Base-by-base conservation (phyloP, 495 filamentous ascomycete genomes). In the Penicillium manginii region DNA sequence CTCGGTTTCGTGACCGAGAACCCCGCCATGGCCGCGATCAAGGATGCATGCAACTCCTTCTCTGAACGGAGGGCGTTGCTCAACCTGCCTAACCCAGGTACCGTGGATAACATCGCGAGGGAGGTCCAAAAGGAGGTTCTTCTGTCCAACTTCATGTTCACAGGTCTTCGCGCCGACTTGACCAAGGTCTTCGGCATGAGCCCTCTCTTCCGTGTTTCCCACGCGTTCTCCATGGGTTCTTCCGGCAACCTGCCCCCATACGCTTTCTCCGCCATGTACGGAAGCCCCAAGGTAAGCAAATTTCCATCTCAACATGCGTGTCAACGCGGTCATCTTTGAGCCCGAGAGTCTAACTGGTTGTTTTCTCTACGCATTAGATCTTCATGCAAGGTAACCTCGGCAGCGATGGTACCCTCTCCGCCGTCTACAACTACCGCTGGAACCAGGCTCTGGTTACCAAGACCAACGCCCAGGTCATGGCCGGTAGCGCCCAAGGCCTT, bases 121-220 rank as follows among this genome's bases (percentile, higher is more conserved):
- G 94, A 99, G 82, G 92, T 97, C 45, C 86, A 94, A 77, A 91
- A 92, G 70, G 92, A 97, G 81, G 93, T 96, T 47, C 86, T 97
- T 72, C 85, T 96, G 62, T 92, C 86, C 73, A 96, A 97, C 78
- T 89, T 91, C 70, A 94, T 93, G 85, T 98, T 98, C 82, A 84
- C 90, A 18, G 96, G 96, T 55, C 83, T 99, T 70, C 89, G 92
- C 61, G 96, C 94, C 68, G 96, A 99, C 74, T 76, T 98, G 67
- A 96, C 89, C 61, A 99, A 97, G 83, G 88, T 90, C 64, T 93
- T 97, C 78, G 91, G 91, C 80, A 83, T 96, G 68, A 83, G 86
- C 61, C 96, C 94, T 47, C 79, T 98, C 66, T 99, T 99, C 83
- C 93, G 97, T 74, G 88, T 97, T 58, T 96, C 93, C 50, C 96